Evolutionary conservation across 192 early-diverging fungal species (phyloP), one percentile per base, ranked within the genome.

Genomic region (Entomortierella chlamydospora): DNA sequence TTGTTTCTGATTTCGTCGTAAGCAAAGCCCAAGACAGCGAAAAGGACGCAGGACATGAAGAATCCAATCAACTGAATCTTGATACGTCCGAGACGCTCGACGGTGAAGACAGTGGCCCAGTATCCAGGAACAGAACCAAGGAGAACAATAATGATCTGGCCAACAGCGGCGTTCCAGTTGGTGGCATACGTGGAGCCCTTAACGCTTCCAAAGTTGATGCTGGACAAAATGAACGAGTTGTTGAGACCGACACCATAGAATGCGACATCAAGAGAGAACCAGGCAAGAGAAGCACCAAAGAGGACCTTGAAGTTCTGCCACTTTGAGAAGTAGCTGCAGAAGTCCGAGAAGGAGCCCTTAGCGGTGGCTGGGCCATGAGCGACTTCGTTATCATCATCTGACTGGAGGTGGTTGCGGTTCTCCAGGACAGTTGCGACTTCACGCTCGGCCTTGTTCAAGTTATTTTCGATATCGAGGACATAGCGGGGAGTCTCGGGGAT

Each of bases 401-500:
- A 68, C 29, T 77, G 50, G 34, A 83, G 73, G 64, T 85, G 84
- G 42, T 83, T 84, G 51, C 85, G 82, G 68, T 82, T 55, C 22
- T 77, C 81, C 37, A 80, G 80, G 15, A 88, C 76, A 31, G 49
- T 72, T 15, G 70, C 61, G 55, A 85, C 83, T 67, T 87, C 87
- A 20, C 69, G 68, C n/a, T 84, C 74, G 66, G 88, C 85, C 72
- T 87, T 85, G 67, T 95, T 89, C 55, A 91, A 79, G 61, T 95
- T 91, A 26, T 91, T 90, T 59, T 86, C 83, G 57, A 94, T 90
- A 80, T 92, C 89, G 60, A 91, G 82, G 52, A 83, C 83, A 49
- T 91, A 98, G 71, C 96, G 93, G 18, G 97, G 97, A 34, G 97
- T 97, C 83, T 98, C 97, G 47, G 95, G 94, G 67, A 97, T 96